Evolutionary conservation across 768 basidiomycete genomes (phyloP), one percentile per base, ranked within the genome.

Genomic region (Gymnopilus junonius): DNA sequence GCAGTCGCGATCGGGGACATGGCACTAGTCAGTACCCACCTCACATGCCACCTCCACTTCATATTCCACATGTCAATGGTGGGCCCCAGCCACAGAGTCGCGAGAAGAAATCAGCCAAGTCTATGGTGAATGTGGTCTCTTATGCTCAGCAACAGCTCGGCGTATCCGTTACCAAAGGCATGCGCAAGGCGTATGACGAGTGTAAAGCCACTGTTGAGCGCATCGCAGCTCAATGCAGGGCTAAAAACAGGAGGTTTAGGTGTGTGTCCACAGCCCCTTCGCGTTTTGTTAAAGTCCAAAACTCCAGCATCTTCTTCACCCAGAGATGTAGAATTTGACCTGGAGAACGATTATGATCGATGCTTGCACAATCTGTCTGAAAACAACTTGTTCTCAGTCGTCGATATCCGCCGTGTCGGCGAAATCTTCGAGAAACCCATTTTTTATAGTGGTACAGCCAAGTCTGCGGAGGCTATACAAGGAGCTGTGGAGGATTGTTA

Each of bases 261-360:
- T 85, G 59, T 85, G 59, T 21, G 77, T 43, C 32, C 10, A 37
- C 2, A 27, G 1, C 27, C 27, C 27, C 7, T 25, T 25, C 4
- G 35, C 39, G 12, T 59, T 11, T 15, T 12, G 60, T 17, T 6
- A 35, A 21, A 17, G 35, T 42, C n/a, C 65, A 42, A n/a, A 27
- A 8, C 2, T 45, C 8, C 25, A 21, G 20, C 32, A 50, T 59
- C n/a, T 35, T n/a, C 31, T 17, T 40, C 56, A 14, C 54, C 21
- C 23, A 68, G 86, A 67, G 86, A 87, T 71, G 74, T 83, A 25
- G 85, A 85, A 65, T 87, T 86, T 59, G 86, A 87, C 66, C 73
- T 87, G n/a, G 84, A 85, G 67, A 83, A 83, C 53, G 84, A 87
- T 70, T 67, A 73, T 48, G 71, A 81, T 6, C 74, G 77, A 5